Percentiles rank a stretch among this genome's conserved stretches.
Evolutionary conservation across 202 grass and related monocot species (phyloP).

Genomic region (Hordeum pubiflorum): DNA sequence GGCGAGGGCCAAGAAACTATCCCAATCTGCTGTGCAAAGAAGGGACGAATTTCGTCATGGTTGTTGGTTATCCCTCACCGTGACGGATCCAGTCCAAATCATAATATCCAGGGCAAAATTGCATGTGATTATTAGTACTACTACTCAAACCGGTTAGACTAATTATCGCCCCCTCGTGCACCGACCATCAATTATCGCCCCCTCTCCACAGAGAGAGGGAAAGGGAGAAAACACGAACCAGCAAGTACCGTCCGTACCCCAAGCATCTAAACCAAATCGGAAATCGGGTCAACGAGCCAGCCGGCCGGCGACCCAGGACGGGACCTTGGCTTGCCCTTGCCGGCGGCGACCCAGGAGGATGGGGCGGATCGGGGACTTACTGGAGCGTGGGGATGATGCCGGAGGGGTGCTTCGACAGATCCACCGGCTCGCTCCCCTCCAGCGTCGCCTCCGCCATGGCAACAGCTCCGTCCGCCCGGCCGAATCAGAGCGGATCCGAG

Average conservation of each 20-base stretch:
- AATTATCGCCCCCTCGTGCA: background rate
- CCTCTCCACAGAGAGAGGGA: background rate
- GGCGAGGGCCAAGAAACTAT: background rate
- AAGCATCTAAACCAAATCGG: background rate
- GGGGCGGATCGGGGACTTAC: slow-evolving; percentile 46
- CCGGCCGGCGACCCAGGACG: background rate
- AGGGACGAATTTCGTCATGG: background rate
- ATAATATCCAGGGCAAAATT: background rate
- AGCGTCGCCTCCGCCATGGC: slow-evolving; percentile 55
- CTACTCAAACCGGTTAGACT: background rate
- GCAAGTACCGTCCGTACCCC: background rate
- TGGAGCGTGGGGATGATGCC: slow-evolving; percentile 92
- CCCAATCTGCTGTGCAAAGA: background rate
- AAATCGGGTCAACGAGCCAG: background rate
- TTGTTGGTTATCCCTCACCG: background rate
- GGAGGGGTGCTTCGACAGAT: slow-evolving; percentile 79
- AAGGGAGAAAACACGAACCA: no score
- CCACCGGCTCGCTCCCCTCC: slow-evolving; percentile 79
- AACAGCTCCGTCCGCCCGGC: background rate
- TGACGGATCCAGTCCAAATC: background rate
- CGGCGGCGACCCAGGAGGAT: background rate
- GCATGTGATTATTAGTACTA: background rate
- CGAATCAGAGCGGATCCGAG: background rate
- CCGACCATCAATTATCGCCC: background rate
- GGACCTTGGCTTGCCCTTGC: background rate